phyloP scores from a whole-genome alignment of 805 yeast species.

The Wickerhamiella musiphila region DNA sequence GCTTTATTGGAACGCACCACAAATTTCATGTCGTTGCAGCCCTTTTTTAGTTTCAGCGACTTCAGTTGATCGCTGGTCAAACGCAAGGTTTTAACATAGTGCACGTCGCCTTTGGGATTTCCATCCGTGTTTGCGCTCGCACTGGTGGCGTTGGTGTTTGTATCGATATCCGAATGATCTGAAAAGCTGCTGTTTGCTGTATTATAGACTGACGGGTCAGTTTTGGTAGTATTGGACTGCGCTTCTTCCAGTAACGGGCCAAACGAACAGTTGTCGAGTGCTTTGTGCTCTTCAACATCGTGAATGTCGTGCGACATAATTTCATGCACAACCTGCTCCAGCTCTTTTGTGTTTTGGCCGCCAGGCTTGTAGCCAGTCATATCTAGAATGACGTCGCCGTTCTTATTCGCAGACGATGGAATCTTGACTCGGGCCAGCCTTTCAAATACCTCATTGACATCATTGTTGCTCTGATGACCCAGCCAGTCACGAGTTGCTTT shows the following conservation, averaged over 20 bases:
- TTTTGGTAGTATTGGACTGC: background rate
- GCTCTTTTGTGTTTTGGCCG: constrained; percentile 36
- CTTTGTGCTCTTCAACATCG: constrained; percentile 13
- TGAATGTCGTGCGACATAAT: constrained; percentile 58
- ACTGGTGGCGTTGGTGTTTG: constrained; percentile 5
- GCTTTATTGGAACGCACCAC: constrained; percentile 75
- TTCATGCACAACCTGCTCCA: constrained; percentile 58
- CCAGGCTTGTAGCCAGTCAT: constrained; percentile 93
- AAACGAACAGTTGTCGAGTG: no score
- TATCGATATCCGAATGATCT: background rate
- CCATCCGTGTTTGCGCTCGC: constrained; percentile 11
- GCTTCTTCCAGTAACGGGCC: no score
- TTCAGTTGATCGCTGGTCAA: constrained; percentile 80
- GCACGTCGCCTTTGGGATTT: constrained; percentile 3
- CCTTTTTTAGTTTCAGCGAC: constrained; percentile 53
- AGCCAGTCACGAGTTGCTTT: constrained; percentile 1
- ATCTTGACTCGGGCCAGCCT: constrained; percentile 39
- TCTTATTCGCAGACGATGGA: constrained; percentile 71
- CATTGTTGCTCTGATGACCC: background rate
- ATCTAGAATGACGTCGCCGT: constrained; percentile 80
- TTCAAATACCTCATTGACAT: constrained; percentile 12
- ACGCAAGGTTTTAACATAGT: constrained; percentile 71
- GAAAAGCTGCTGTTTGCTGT: background rate
- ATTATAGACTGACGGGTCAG: background rate
- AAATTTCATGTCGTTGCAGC: constrained; percentile 63